These are phyloP conservation scores for Solanum hybrid DNA, from an alignment of 305 asterid species.

Conservation along the genomic window DNA sequence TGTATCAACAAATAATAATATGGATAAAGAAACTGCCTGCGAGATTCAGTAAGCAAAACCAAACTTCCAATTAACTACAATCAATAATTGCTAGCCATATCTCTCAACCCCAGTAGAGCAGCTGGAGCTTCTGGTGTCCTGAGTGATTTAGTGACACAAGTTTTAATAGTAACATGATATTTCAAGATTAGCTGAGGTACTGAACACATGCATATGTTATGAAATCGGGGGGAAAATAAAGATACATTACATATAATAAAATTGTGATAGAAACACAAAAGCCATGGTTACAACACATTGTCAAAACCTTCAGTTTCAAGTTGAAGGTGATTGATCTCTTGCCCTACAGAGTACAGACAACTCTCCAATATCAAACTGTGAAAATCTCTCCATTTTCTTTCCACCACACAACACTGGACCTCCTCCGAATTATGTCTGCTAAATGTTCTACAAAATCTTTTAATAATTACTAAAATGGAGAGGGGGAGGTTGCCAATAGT, in stretches of 20 bases:
- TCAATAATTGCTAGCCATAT: neutral
- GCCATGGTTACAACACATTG: neutral
- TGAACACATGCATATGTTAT: neutral
- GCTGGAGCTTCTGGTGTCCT: neutral
- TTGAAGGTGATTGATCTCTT: neutral
- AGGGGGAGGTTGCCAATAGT: neutral
- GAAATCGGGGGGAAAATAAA: neutral
- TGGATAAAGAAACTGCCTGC: too few relatives aligned
- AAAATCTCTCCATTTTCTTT: neutral
- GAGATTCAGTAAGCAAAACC: too few relatives aligned
- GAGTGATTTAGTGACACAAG: neutral
- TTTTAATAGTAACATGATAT: neutral
- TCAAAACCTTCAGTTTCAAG: neutral
- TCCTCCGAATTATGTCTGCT: neutral
- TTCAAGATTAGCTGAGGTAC: neutral
- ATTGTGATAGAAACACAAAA: neutral
- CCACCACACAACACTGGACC: neutral
- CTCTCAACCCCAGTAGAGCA: neutral
- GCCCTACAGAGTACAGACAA: neutral
- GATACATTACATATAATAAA: neutral
- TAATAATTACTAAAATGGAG: neutral
- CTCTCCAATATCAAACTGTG: neutral
- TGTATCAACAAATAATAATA: too few relatives aligned
- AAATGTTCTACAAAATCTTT: neutral
- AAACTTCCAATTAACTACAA: too few relatives aligned